Conservation (phyloP, 352 stramenopile genomes). For the Globisporangium sylvaticum region DNA sequence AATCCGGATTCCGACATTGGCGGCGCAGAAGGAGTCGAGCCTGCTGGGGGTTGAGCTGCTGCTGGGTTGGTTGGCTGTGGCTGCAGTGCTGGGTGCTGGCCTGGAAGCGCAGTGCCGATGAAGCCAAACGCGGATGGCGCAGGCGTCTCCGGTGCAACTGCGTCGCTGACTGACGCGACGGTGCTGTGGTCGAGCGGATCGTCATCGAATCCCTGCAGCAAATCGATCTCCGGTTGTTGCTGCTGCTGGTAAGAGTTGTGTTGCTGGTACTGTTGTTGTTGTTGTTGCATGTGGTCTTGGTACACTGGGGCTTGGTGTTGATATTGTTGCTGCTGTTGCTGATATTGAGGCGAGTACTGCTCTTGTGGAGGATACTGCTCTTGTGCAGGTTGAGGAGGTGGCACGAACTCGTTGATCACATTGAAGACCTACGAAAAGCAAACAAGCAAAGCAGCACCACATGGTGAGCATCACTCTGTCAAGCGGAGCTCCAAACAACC, state of each 20-base stretch:
- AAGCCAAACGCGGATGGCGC: conserved; percentile 36
- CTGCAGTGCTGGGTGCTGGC: not conserved
- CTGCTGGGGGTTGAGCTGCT: not conserved
- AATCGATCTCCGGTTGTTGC: conserved; percentile 10
- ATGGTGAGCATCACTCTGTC: not conserved
- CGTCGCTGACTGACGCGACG: not conserved
- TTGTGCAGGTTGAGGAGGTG: conserved; percentile 17
- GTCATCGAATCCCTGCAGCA: conserved; percentile 19
- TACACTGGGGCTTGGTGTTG: conserved; percentile 5
- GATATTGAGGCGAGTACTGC: not conserved
- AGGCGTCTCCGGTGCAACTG: conserved; percentile 1
- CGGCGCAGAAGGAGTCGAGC: conserved; percentile 18
- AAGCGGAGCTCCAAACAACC: not conserved
- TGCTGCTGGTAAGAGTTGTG: conserved; percentile 1
- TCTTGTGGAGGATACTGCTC: conserved; percentile 5
- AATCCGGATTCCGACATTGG: conserved; percentile 34
- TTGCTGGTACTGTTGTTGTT: not conserved
- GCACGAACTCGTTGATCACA: conserved; percentile 25
- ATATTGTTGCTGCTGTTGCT: not conserved
- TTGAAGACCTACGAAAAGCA: conserved; percentile 21
- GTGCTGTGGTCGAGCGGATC: not conserved
- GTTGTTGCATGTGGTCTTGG: conserved; percentile 1
- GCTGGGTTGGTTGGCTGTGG: conserved; percentile 2
- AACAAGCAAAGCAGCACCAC: not conserved
- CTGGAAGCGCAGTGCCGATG: conserved; percentile 17